phyloP scores from a whole-genome alignment of 495 filamentous ascomycete species.

The Letharia columbiana region DNA sequence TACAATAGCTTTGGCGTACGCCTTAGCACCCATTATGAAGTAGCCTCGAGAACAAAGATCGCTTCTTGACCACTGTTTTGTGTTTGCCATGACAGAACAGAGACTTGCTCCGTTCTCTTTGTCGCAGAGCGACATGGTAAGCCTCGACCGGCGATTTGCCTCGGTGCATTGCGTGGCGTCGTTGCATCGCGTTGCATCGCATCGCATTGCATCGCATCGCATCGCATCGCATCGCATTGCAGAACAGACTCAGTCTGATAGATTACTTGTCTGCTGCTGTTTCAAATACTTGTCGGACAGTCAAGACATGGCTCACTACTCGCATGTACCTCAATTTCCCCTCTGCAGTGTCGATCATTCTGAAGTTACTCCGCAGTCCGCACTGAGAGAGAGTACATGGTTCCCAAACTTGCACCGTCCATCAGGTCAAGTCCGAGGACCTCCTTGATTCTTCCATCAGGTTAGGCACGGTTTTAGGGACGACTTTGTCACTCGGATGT shows the following conservation, averaged over 20 bases:
- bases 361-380: background rate
- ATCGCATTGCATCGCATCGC: background rate
- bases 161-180: background rate
- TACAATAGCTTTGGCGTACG: background rate
- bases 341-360: background rate
- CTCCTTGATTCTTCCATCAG: no score
- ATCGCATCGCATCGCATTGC: background rate
- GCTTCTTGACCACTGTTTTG: background rate
- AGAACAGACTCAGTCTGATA: background rate
- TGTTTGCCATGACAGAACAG: background rate
- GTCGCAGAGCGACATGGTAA: background rate
- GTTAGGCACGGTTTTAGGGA: no score
- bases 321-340: background rate
- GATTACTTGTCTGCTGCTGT: background rate
- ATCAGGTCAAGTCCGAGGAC: no score
- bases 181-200: background rate
- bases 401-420: no score
- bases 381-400: no score
- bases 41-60: background rate
- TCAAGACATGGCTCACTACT: background rate
- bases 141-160: background rate
- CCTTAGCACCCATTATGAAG: background rate
- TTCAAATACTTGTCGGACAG: background rate
- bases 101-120: background rate
- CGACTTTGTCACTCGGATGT: no score